These are phyloP conservation scores for Tolypocladium tropicale DNA, from an alignment of 2,329 filamentous ascomycete species.

Conservation along the genomic window DNA sequence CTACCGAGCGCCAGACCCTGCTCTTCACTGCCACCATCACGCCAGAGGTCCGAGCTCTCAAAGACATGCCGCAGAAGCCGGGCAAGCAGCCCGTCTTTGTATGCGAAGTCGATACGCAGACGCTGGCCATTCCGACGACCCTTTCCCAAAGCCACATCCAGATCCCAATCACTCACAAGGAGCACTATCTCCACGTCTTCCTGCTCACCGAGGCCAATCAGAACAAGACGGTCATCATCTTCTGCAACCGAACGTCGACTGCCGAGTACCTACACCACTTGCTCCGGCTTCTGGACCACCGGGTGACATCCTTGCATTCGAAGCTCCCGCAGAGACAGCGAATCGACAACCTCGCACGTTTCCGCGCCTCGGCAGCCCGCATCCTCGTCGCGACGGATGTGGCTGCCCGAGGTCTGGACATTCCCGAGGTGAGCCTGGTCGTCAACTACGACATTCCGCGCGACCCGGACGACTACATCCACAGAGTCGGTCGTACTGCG, in stretches of 20 bases:
- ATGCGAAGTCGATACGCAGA: conserved; percentile 73
- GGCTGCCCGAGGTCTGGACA: conserved; percentile 87
- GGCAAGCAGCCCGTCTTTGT: conserved; percentile 73
- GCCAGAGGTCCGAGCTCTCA: conserved; percentile 78
- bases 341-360: conserved; percentile 78
- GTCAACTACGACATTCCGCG: conserved; percentile 93
- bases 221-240: conserved; percentile 75
- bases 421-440: conserved; percentile 81
- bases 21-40: conserved; percentile 96
- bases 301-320: conserved; percentile 86
- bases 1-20: conserved; percentile 75
- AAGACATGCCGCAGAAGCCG: conserved; percentile 60
- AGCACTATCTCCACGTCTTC: conserved; percentile 88
- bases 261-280: conserved; percentile 85
- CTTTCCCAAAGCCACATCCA: conserved; percentile 79
- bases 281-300: conserved; percentile 74
- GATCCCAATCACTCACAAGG: conserved; percentile 82
- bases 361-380: conserved; percentile 79
- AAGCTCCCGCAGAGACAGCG: conserved; percentile 76
- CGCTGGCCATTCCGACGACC: conserved; percentile 67
- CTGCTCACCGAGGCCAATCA: conserved; percentile 69
- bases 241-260: conserved; percentile 85
- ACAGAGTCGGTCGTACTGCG: conserved; percentile 89
- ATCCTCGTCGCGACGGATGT: conserved; percentile 94
- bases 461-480: conserved; percentile 96